A percentile compares a stretch with the other conserved stretches of the same genome.
Conservation (phyloP, 257 asterid genomes). For the Coffea eugenioides region DNA sequence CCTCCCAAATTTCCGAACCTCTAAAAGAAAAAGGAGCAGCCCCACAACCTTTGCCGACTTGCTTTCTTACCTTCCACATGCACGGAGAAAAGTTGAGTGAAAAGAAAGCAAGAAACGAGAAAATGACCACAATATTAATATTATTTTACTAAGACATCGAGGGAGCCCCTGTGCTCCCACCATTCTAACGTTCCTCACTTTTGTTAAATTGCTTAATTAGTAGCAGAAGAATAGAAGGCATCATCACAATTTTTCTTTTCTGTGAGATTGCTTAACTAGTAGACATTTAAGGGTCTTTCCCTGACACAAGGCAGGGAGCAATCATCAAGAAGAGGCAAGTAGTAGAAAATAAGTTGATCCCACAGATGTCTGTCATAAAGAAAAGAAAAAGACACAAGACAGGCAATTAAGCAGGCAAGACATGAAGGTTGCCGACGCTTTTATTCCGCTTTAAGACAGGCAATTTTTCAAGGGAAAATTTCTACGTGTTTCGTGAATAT, state of each 20-base stretch:
- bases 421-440: neutral
- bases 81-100: neutral
- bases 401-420: neutral
- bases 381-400: neutral
- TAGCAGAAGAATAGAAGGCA: too few relatives aligned
- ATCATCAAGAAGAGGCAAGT: neutral
- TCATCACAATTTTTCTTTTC: too few relatives aligned
- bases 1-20: neutral
- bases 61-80: conserved; percentile 9
- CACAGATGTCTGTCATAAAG: neutral
- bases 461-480: too few relatives aligned
- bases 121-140: too few relatives aligned
- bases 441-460: neutral
- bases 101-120: neutral
- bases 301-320: neutral
- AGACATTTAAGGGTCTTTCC: neutral
- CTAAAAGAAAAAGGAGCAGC: neutral
- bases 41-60: conserved; percentile 4
- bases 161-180: neutral
- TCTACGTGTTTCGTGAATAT: too few relatives aligned
- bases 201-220: neutral
- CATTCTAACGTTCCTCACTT: neutral
- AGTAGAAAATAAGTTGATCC: neutral
- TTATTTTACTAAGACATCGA: neutral
- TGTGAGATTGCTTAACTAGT: neutral